phyloP scores from a whole-genome alignment of 306 rosid species.

The Vigna radiata region DNA sequence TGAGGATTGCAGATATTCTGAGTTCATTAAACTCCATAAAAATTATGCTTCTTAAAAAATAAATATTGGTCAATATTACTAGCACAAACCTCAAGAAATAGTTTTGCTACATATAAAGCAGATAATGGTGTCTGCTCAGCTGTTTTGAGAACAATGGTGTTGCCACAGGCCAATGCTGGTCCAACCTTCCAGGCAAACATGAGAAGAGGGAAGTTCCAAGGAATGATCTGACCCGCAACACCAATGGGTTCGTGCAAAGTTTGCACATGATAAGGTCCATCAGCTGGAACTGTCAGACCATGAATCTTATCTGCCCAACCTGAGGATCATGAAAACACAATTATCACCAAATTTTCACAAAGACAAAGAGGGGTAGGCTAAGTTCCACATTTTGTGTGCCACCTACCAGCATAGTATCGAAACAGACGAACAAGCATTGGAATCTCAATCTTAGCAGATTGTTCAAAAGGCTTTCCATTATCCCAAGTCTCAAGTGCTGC shows the following conservation, averaged over 20 bases:
- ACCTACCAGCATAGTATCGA: slow-evolving; percentile 87
- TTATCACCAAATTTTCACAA: slow-evolving; percentile 27
- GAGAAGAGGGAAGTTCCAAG: slow-evolving; percentile 96
- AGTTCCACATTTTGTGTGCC: slow-evolving; percentile 1
- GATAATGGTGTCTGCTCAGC: slow-evolving; percentile 97
- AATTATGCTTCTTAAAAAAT: not conserved
- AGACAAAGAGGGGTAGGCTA: not conserved
- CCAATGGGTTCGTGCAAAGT: slow-evolving; percentile 97
- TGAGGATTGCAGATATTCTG: not conserved
- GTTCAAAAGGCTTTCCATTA: slow-evolving; percentile 90
- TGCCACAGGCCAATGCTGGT: slow-evolving; percentile 93
- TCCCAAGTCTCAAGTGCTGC: slow-evolving; percentile 97
- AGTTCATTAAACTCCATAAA: slow-evolving; percentile 3
- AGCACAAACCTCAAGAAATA: slow-evolving; percentile 74
- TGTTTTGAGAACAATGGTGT: slow-evolving; percentile 81
- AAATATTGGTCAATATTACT: not conserved
- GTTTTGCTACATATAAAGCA: slow-evolving; percentile 69
- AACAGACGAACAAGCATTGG: slow-evolving; percentile 75
- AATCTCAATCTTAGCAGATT: slow-evolving; percentile 67
- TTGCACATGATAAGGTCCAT: slow-evolving; percentile 76
- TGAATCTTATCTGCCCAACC: slow-evolving; percentile 98
- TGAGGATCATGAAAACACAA: slow-evolving; percentile 41
- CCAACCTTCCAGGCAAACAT: slow-evolving; percentile 95
- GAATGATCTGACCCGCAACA: slow-evolving; percentile 94
- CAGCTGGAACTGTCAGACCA: slow-evolving; percentile 87